phyloP scores from a whole-genome alignment of 108 stramenopile species.

The Heterococcus sp. region DNA sequence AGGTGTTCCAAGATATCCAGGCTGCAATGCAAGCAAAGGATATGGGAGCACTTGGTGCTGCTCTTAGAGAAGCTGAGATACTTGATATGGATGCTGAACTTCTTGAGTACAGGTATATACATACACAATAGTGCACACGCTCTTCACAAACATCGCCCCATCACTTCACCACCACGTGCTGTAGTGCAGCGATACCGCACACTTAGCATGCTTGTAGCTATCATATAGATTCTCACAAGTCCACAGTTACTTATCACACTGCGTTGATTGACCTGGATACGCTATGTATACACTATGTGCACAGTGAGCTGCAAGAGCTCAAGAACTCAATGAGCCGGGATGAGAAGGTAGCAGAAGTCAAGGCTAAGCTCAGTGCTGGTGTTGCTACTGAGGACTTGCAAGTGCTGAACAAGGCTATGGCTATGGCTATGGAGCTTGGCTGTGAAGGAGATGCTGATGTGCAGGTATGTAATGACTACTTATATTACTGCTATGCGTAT shows the following conservation, averaged over 20 bases:
- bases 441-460: slow-evolving; percentile 38
- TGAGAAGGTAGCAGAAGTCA: slow-evolving; percentile 52
- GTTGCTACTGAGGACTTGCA: slow-evolving; percentile 42
- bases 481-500: no score
- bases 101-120: not conserved
- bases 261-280: no score
- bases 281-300: no score
- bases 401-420: slow-evolving; percentile 55
- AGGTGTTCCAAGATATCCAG: slow-evolving; percentile 36
- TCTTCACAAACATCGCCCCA: no score
- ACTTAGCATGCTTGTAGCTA: no score
- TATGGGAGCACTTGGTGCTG: slow-evolving; percentile 23
- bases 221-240: no score
- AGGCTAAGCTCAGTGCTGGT: slow-evolving; percentile 44
- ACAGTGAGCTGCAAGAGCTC: slow-evolving; percentile 37
- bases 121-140: no score
- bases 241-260: no score
- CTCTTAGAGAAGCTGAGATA: slow-evolving; percentile 51
- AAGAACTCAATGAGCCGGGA: slow-evolving; percentile 21
- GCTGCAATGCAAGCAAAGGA: slow-evolving; percentile 51
- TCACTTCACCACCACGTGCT: no score
- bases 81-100: slow-evolving; percentile 42
- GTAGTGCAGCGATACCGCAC: no score
- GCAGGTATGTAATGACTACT: no score
- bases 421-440: slow-evolving; percentile 55